Evolutionary conservation across 306 rosid genomes (phyloP), one percentile per base, ranked within the genome.

Genomic region (Pyrus bretschneideri): DNA sequence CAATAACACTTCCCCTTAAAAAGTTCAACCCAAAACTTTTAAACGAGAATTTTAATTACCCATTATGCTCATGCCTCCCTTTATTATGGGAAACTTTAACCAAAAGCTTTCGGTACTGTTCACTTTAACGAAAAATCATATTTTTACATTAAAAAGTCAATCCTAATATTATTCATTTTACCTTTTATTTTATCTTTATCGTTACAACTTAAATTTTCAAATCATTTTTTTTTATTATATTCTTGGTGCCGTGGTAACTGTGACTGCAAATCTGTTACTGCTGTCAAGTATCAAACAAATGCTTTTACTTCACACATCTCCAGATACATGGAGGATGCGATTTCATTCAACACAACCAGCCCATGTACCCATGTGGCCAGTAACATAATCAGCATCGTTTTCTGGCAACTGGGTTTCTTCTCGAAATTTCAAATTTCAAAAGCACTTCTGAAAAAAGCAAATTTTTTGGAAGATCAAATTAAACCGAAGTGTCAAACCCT

Each of bases 361-460:
- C 17, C 69, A 40, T 11, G 8, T 73, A 42, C 69, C 61, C 61
- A 40, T 11, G 21, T 73, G 25, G 58, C 30, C 30, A 29, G 1
- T 29, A 61, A 29, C 44, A 74, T 62, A 45, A 29, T 45, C 61
- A 62, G 45, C 78, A 63, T 62, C 68, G 57, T 63, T 64, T 75
- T 75, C 80, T 70, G 84, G 73, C 84, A 60, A 40, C 12, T n/a
- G 58, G 57, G 77, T 70, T 49, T 45, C 67, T 72, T 33, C 76
- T 25, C 14, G 74, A 18, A 54, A 72, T 67, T 83, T 80, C 79
- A 80, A 83, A 80, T 76, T 83, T 83, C 54, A 76, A 83, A 80
- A 69, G 3, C 77, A 64, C 25, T 38, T 66, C 64, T 14, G 44
- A 57, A 71, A 69, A 67, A 19, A 52, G 31, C 40, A 44, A 23